These are phyloP conservation scores for Candida endomychidarum DNA, from an alignment of 805 yeast genomes.

Conservation along the genomic window DNA sequence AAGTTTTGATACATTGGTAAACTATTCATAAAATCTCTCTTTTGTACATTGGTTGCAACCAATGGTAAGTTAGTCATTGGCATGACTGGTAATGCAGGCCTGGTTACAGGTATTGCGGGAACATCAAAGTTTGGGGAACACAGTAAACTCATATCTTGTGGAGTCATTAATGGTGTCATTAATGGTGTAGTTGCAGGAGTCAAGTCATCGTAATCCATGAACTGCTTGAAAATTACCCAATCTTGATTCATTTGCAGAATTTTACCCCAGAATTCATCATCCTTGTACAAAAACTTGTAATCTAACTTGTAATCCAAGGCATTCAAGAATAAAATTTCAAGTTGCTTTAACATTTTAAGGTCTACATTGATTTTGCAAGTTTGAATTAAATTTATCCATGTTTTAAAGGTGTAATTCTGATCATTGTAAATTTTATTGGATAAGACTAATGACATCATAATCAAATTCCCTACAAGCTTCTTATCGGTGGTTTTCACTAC, in stretches of 20 bases:
- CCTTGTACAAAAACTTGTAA: slow-evolving; percentile 21
- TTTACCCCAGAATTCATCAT: slow-evolving; percentile 24
- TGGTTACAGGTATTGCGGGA: too few species aligned
- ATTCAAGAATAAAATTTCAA: slow-evolving; percentile 29
- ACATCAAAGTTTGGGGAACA: neutral
- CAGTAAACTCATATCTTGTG: neutral
- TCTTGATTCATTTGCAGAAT: slow-evolving; percentile 1
- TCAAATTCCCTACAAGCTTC: slow-evolving; percentile 21
- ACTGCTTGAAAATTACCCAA: slow-evolving; percentile 7
- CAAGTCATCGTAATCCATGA: slow-evolving; percentile 5
- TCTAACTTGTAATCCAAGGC: slow-evolving; percentile 28
- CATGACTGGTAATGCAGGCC: too few species aligned
- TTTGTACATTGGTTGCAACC: neutral
- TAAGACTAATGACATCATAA: slow-evolving; percentile 26
- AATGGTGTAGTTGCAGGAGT: slow-evolving; percentile 9
- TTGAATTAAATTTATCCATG: slow-evolving; percentile 40
- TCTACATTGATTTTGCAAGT: slow-evolving; percentile 20
- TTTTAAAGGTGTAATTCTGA: slow-evolving; percentile 49
- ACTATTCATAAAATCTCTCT: too few species aligned
- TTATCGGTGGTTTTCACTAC: slow-evolving; percentile 11
- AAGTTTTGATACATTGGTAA: too few species aligned
- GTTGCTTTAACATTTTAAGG: slow-evolving; percentile 24
- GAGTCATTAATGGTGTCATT: slow-evolving; percentile 8
- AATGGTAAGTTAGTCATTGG: neutral
- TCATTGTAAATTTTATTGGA: slow-evolving; percentile 49